These are phyloP conservation scores for Colletotrichum viniferum DNA, from an alignment of 2,329 filamentous ascomycete genomes.

Conservation along the genomic window DNA sequence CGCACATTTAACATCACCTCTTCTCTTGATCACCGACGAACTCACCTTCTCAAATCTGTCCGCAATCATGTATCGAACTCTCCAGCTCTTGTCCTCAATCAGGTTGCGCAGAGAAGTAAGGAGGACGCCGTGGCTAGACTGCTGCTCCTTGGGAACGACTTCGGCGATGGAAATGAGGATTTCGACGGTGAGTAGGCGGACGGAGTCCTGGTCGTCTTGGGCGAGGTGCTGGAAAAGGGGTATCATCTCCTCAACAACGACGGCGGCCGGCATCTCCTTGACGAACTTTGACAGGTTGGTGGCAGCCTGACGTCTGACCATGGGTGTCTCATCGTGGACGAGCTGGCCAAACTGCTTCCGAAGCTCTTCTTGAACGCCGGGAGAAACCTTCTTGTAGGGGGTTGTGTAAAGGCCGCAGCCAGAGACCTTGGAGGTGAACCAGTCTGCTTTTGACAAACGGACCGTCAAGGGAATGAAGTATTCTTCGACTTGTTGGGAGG, in stretches of 20 bases:
- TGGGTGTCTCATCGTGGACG: conserved; percentile 97
- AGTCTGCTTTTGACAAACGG: conserved; percentile 97
- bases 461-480: conserved; percentile 96
- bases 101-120: conserved; percentile 88
- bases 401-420: conserved; percentile 93
- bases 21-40: neutral
- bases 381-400: conserved; percentile 90
- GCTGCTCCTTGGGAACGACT: conserved; percentile 96
- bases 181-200: conserved; percentile 93
- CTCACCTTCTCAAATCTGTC: conserved; percentile 95
- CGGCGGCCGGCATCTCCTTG: conserved; percentile 89
- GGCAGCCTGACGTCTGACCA: conserved; percentile 96
- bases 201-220: conserved; percentile 96
- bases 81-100: conserved; percentile 99
- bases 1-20: conserved; percentile 20
- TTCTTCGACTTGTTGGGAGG: conserved; percentile 91
- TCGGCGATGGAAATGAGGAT: conserved; percentile 96
- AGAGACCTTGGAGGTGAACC: conserved; percentile 99
- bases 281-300: conserved; percentile 98
- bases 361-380: conserved; percentile 87
- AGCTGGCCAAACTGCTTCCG: conserved; percentile 90
- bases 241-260: conserved; percentile 99
- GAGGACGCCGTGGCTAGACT: conserved; percentile 92
- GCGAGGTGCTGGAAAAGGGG: conserved; percentile 97
- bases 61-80: conserved; percentile 98